A percentile compares a stretch with the other conserved stretches of the same genome.
phyloP scores from a whole-genome alignment of 2,329 filamentous ascomycete genomes.

The Colletotrichum sp. region DNA sequence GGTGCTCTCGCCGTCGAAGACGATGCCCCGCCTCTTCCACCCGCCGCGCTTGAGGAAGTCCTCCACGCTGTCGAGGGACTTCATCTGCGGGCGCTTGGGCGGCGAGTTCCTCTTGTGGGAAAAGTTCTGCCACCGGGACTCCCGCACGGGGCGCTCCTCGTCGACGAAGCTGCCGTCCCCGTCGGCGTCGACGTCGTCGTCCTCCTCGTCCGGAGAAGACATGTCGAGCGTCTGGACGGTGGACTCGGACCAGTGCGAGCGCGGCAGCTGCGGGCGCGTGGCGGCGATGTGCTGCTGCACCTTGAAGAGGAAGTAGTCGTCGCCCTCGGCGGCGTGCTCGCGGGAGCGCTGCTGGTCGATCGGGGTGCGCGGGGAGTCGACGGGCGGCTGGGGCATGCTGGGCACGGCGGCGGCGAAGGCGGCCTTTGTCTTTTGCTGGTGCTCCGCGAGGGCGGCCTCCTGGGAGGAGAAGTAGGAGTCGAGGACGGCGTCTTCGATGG shows the following conservation, averaged over 20 bases:
- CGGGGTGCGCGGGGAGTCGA: slow-evolving; percentile 21
- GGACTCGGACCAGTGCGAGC: slow-evolving; percentile 48
- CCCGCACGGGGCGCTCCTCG: slow-evolving; percentile 10
- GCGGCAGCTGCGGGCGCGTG: slow-evolving; percentile 26
- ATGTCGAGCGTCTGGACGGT: slow-evolving; percentile 32
- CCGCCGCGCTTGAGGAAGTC: slow-evolving; percentile 47
- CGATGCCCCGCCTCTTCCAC: slow-evolving; percentile 48
- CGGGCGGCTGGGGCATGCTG: slow-evolving; percentile 8
- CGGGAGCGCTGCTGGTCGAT: slow-evolving; percentile 7
- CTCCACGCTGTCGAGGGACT: slow-evolving; percentile 38
- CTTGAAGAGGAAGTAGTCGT: slow-evolving; percentile 25
- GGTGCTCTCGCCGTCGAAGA: slow-evolving; percentile 40
- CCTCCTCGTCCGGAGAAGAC: slow-evolving; percentile 19
- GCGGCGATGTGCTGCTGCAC: slow-evolving; percentile 20
- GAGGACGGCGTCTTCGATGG: slow-evolving; percentile 17
- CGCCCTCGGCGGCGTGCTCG: slow-evolving; percentile 18
- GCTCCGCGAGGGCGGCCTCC: not conserved
- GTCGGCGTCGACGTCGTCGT: slow-evolving; percentile 14
- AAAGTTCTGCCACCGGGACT: slow-evolving; percentile 32
- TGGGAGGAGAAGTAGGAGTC: slow-evolving; percentile 19
- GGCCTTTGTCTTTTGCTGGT: not conserved
- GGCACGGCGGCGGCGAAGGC: slow-evolving; percentile 1
- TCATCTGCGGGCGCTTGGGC: slow-evolving; percentile 39
- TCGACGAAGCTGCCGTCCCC: slow-evolving; percentile 15
- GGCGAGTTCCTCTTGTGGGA: slow-evolving; percentile 32